Base-by-base conservation (phyloP, 306 rosid species). In the Senna tora region DNA sequence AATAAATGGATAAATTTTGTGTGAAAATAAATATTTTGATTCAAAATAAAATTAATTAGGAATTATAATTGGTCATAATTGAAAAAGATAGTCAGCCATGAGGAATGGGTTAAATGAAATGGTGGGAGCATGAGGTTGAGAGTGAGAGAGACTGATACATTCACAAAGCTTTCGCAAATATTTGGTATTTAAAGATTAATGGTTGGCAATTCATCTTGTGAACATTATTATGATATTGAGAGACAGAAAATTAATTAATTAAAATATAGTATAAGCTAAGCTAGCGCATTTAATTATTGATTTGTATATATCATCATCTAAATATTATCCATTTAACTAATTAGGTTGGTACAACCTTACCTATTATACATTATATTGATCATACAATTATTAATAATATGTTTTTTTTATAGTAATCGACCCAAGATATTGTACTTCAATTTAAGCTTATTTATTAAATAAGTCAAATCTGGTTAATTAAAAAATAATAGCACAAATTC, bases 61-160 rank as follows among this genome's bases (percentile, higher is more conserved):
- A 16, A 15, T 10, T 7, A 34, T 56, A 47, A 10, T 60, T 72
- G 51, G 67, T 71, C 73, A 75, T 67, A 67, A 36, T 52, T 75
- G 66, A 61, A 57, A 82, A 67, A 4, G 71, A 76, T 61, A 42
- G 84, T 72, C 62, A 72, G 75, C 68, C 7, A 39, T 59, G 72
- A 78, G 28, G 38, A 72, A 67, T 41, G 78, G 33, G 78, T 73
- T 74, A 51, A 65, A 65, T 75, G 59, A 52, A 70, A 7, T 14
- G 73, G 64, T 67, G 69, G 83, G 39, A 75, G 73, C 39, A 59
- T 66, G 70, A 82, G 34, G 63, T 74, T 75, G 83, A 65, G 46
- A 52, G 16, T 53, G 81, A 83, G 73, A 67, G 81, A 15, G 77
- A 79, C 74, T 0, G 16, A 15, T 53, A 59, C 32, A 64, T 36